Base-by-base conservation (phyloP, 495 filamentous ascomycete species). In the Trichoderma erinaceum region DNA sequence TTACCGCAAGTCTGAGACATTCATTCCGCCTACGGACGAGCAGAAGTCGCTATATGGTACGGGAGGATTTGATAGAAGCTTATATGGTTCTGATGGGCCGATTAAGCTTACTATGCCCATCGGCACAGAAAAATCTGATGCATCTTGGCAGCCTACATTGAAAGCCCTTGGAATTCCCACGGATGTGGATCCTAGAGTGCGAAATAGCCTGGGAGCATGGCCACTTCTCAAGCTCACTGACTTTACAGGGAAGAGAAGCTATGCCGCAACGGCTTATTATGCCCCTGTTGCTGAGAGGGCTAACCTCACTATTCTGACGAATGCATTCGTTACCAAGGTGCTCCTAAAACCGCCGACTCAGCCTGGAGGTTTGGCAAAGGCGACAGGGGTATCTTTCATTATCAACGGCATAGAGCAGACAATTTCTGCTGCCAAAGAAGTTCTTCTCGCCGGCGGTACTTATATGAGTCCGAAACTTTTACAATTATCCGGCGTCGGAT, bases 1-100 rank as follows among this genome's bases (percentile, higher is more conserved):
- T 70, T 79, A 83, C 66, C 79, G 77, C 66, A 75, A 75, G 7
- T 44, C 41, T 16, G 41, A 44, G 15, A 7, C 41, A 44, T 44
- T 44, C 41, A 44, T 12, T 16, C 41, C 10, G 7, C 41, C 41
- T 16, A 12, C 15, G 15, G 6, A 11, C 1, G 41, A 44, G 41
- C 10, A 11, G 11, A 44, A 44, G 15, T 11, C 41, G 10, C 15
- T 44, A 11, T 44, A 12, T 11, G 41, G 41, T 16, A 16, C 41
- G 1, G 41, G 15, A 12, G 41, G 10, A 12, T 7, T 44, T 16
- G 15, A 44, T 44, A 1, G 7, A 11, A 16, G 15, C 1, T 12
- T 44, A 12, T 44, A 44, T 6, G 41, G 41, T 44, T 12, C 10
- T 11, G 41, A 44, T 44, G 41, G 41, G 10, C 41, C 41, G 6